Evolutionary conservation across 2,329 filamentous ascomycete genomes (phyloP), one percentile per base, ranked within the genome.

Genomic region (Arthrobotrys conoides): DNA sequence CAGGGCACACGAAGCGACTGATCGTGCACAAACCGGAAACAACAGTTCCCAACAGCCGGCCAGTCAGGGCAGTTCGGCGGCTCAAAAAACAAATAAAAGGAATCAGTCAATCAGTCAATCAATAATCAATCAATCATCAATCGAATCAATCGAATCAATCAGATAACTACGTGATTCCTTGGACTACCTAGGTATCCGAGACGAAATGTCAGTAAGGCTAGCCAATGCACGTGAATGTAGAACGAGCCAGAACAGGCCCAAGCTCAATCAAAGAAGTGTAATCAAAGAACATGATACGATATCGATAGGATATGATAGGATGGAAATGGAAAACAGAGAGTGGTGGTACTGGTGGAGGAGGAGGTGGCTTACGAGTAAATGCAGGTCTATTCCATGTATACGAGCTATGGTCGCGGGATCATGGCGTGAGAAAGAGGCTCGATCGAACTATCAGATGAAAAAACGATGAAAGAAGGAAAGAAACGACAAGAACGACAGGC

Each of bases 401-500:
- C 49, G 55, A 44, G 48, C 27, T 68, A 41, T 57, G 18, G 36
- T 57, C 65, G 48, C 65, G 65, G 33, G 48, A 68, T 51, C 51
- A 55, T 55, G 51, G 16, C 51, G 51, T 55, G 51, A 55, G 51
- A 36, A n/a, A n/a, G 22, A 55, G 27, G 51, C 51, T 41, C 33
- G 20, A 61, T 24, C 33, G 20, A 61, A 24, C 24, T 44, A 61
- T 61, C 38, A 61, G 33, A 61, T 61, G 33, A 44, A 44, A 44
- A 44, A 61, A n/a, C 4, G 36, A 44, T 20, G 6, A 24, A 38
- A 41, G 20, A 71, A 71, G 66, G 66, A 44, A 65, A 66, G 61
- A 59, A 49, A 53, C 24, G n/a, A 53, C 48, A 16, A 22, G n/a
- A 5, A 53, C 48, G 22, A 22, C 48, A 27, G 48, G 24, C 22